phyloP scores from a whole-genome alignment of 2,329 filamentous ascomycete genomes.

The Thelonectria olida region DNA sequence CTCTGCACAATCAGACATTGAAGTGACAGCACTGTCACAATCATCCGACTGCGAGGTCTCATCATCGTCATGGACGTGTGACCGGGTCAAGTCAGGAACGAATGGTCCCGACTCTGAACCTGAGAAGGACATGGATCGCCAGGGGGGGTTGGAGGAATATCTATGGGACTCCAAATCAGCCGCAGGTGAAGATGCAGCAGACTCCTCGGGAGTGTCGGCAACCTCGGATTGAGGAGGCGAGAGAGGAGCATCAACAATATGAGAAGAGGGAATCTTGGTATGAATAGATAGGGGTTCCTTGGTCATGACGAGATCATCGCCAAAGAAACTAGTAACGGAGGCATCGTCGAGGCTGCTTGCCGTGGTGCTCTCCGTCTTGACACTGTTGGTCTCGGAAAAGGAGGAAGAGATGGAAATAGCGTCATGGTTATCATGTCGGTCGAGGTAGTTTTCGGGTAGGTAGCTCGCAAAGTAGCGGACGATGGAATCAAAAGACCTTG shows the following conservation, averaged over 20 bases:
- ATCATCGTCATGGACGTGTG: slow-evolving; percentile 49
- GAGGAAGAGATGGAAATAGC: slow-evolving; percentile 47
- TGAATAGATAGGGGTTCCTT: slow-evolving; percentile 53
- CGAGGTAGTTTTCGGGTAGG: slow-evolving; percentile 59
- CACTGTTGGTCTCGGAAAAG: slow-evolving; percentile 50
- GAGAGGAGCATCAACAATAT: slow-evolving; percentile 38
- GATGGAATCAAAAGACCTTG: slow-evolving; percentile 67
- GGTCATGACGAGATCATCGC: slow-evolving; percentile 54
- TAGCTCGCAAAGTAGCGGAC: slow-evolving; percentile 69
- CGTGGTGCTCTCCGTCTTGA: slow-evolving; percentile 49
- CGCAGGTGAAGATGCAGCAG: slow-evolving; percentile 49
- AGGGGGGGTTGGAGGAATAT: slow-evolving; percentile 51
- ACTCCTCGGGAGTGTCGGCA: slow-evolving; percentile 52
- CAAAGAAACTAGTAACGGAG: slow-evolving; percentile 52
- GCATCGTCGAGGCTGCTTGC: slow-evolving; percentile 51
- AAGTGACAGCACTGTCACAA: slow-evolving; percentile 54
- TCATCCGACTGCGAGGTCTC: slow-evolving; percentile 58
- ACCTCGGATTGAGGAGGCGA: slow-evolving; percentile 61
- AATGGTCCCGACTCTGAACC: slow-evolving; percentile 58
- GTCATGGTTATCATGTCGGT: slow-evolving; percentile 54
- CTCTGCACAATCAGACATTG: slow-evolving; percentile 57
- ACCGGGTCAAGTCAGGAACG: slow-evolving; percentile 42
- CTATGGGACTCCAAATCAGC: slow-evolving; percentile 43
- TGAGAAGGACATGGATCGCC: slow-evolving; percentile 62
- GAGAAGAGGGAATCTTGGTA: slow-evolving; percentile 31